A percentile compares a stretch with the other conserved stretches of the same genome.
Conservation (phyloP, 345 rosid species). For the Lumnitzera racemosa region DNA sequence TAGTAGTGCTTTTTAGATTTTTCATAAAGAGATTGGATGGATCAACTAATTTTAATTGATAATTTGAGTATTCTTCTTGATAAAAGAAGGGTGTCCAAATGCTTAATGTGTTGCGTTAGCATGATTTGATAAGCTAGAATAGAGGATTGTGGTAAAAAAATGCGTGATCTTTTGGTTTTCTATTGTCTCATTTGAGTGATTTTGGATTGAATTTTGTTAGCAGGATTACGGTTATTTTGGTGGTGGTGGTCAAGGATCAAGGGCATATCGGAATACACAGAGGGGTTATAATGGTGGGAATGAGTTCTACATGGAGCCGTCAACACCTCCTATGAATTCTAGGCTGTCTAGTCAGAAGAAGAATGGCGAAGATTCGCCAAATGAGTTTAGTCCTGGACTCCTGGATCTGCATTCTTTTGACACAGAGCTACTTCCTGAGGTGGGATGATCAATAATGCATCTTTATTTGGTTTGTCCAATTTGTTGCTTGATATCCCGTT, state of each 20-base stretch:
- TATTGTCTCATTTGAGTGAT: constrained; percentile 10
- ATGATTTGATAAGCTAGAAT: no score
- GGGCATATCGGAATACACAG: constrained; percentile 54
- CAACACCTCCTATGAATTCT: constrained; percentile 66
- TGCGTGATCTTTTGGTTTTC: no score
- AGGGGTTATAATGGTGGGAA: constrained; percentile 59
- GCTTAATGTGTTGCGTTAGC: no score
- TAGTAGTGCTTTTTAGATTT: no score
- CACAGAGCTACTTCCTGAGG: constrained; percentile 97
- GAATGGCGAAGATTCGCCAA: constrained; percentile 58
- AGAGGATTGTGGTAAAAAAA: no score
- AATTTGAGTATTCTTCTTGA: no score
- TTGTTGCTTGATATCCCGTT: no score
- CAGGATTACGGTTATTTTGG: constrained; percentile 82
- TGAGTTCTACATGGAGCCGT: constrained; percentile 66
- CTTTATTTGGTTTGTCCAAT: no score
- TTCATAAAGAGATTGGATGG: no score
- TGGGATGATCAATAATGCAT: constrained; percentile 8
- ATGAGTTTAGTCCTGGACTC: constrained; percentile 92
- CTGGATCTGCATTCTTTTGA: constrained; percentile 94
- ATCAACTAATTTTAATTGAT: no score
- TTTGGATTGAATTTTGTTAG: constrained; percentile 5
- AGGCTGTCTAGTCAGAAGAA: constrained; percentile 50
- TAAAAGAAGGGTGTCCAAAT: no score
- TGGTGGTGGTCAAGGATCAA: constrained; percentile 52